Evolutionary conservation across 192 early-diverging fungal species (phyloP).

Genomic region (Mortierella alpina): DNA sequence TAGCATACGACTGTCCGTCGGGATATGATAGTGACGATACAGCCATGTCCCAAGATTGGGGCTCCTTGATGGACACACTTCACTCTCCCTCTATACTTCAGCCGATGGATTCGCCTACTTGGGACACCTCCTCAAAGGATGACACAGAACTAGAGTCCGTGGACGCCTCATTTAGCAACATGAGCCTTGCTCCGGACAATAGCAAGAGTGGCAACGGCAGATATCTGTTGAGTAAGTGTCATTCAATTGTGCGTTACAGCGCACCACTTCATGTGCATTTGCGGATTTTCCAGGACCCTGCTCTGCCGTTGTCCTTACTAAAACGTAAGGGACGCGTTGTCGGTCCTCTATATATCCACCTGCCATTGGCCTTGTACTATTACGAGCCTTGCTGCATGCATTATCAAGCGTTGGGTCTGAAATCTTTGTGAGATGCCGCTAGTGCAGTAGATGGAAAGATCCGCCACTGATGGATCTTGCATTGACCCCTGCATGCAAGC

Average conservation of each 20-base stretch:
- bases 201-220: slow-evolving; percentile 39
- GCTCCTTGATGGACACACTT: slow-evolving; percentile 46
- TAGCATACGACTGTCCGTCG: slow-evolving; percentile 11
- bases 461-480: not conserved
- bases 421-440: no score
- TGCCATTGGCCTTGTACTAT: no score
- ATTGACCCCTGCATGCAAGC: not conserved
- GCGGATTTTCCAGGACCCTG: not conserved
- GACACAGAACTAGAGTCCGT: slow-evolving; percentile 7
- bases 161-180: not conserved
- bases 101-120: slow-evolving; percentile 9
- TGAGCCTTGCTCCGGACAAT: not conserved
- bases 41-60: slow-evolving; percentile 25
- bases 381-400: no score
- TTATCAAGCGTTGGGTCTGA: no score
- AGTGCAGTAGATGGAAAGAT: not conserved
- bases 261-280: not conserved
- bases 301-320: not conserved
- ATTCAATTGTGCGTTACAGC: no score
- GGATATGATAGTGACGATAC: slow-evolving; percentile 50
- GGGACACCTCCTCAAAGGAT: slow-evolving; percentile 18
- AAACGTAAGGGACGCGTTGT: no score
- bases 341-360: no score
- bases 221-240: slow-evolving; percentile 41
- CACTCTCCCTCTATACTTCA: slow-evolving; percentile 22